Base-by-base conservation (phyloP, 495 filamentous ascomycete species). In the Aspergillus mulundensis region DNA sequence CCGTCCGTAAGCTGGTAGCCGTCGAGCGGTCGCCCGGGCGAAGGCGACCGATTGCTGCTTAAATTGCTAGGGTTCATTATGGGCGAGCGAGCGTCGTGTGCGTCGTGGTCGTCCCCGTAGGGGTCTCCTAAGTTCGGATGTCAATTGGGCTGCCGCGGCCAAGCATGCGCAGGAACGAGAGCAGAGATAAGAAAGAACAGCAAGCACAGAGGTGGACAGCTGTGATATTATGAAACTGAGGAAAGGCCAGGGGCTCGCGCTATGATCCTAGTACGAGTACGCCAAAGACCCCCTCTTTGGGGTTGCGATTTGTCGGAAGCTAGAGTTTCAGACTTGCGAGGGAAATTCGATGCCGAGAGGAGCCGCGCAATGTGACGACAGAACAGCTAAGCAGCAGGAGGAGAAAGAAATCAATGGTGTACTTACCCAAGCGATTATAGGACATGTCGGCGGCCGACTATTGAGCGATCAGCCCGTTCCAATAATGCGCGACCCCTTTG, bases 381-480 rank as follows among this genome's bases (percentile, higher is more conserved):
- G 6, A 49, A 48, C 24, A 30, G 39, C 42, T 34, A 39, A 50
- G 34, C 34, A 20, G 32, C 12, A 57, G 19, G 53, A 51, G 60
- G 42, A 41, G 28, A 61, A 53, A 38, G 56, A 58, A 43, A 57
- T 57, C 54, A 57, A 61, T 60, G 46, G 57, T 56, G 61, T 56
- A 84, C 85, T 75, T 74, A 84, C 86, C 82, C 78, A 88, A 71
- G 53, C 84, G 84, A 79, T 88, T 87, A 74, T 89, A 89, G 67
- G 85, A 69, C 73, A 76, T 76, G 20, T 56, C 62, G 63, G 57
- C 36, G 39, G 25, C 39, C 41, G 50, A 53, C 50, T 53, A 53
- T 53, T 15, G 61, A 61, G 34, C 51, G 58, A 50, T 56, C 43
- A 57, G 61, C 59, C 58, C 44, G n/a, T 42, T 54, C 47, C 58